These are phyloP conservation scores for Oxytropis ochrocephala DNA, from an alignment of 306 rosid genomes.

Conservation along the genomic window DNA sequence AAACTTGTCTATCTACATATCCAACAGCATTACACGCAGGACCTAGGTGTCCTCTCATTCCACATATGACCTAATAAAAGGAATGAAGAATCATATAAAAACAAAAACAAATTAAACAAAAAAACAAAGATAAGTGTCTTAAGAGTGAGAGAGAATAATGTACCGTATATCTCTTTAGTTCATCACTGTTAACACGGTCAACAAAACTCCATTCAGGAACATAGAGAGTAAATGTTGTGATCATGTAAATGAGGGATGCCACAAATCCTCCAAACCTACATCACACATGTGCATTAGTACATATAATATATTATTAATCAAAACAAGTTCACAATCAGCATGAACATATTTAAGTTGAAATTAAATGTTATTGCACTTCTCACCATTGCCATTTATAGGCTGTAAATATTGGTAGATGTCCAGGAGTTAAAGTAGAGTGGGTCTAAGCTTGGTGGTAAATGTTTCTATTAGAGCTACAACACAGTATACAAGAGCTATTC, in stretches of 20 bases:
- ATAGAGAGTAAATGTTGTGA: conserved; percentile 61
- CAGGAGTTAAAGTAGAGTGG: conserved; percentile 41
- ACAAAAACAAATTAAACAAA: not conserved
- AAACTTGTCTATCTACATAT: conserved; percentile 68
- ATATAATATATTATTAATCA: not conserved
- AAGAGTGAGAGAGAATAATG: not conserved
- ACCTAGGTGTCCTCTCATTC: conserved; percentile 83
- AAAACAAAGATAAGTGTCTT: too few relatives aligned
- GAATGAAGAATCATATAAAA: not conserved
- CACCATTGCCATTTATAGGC: conserved; percentile 87
- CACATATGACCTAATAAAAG: conserved; percentile 61
- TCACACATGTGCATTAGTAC: not conserved
- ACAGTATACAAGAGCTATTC: conserved; percentile 82
- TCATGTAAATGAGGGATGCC: conserved; percentile 57
- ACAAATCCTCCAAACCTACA: conserved; percentile 77
- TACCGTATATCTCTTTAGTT: conserved; percentile 46
- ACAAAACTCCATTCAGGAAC: conserved; percentile 86
- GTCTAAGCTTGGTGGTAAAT: conserved; percentile 62
- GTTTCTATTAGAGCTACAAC: conserved; percentile 74
- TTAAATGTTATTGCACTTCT: not conserved
- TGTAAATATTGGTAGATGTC: conserved; percentile 51
- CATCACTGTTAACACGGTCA: not conserved
- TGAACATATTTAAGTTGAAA: not conserved
- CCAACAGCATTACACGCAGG: conserved; percentile 95
- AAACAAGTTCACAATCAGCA: not conserved